Conservation (phyloP, 495 filamentous ascomycete genomes). For the Neurospora tetrasperma region DNA sequence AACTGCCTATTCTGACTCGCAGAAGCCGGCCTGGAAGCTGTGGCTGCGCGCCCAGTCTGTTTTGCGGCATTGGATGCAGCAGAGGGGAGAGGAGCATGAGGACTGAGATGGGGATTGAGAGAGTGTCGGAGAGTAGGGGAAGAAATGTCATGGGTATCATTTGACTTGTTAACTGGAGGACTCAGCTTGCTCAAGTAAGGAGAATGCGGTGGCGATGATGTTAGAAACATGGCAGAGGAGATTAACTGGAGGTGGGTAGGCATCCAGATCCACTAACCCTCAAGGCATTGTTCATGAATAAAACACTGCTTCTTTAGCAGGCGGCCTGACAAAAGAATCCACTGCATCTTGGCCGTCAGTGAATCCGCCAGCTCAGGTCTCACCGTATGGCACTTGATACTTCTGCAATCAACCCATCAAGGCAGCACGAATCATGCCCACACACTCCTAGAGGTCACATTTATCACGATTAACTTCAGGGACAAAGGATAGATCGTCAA, state of each 20-base stretch:
- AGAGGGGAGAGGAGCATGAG: not conserved
- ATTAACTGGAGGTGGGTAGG: not conserved
- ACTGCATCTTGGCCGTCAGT: not conserved
- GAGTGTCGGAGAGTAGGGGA: not conserved
- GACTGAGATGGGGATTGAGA: not conserved
- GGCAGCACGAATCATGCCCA: not conserved
- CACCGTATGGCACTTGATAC: not conserved
- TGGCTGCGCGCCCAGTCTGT: not conserved
- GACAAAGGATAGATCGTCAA: not conserved
- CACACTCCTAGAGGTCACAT: not conserved
- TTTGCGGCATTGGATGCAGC: not conserved
- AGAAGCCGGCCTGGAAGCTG: not conserved
- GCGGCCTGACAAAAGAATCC: not conserved
- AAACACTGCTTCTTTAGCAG: not conserved
- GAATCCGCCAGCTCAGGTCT: not conserved
- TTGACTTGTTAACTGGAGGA: not conserved
- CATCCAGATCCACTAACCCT: not conserved
- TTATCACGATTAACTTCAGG: not conserved
- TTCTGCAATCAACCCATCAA: not conserved
- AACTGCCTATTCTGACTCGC: not conserved
- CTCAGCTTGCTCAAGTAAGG: not conserved
- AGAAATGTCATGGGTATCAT: not conserved
- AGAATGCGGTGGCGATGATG: not conserved
- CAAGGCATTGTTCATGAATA: not conserved
- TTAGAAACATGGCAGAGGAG: not conserved